Percentiles rank a stretch among this genome's conserved stretches.
phyloP scores from a whole-genome alignment of 208 protist species.

The Trypanosoma grayi region DNA sequence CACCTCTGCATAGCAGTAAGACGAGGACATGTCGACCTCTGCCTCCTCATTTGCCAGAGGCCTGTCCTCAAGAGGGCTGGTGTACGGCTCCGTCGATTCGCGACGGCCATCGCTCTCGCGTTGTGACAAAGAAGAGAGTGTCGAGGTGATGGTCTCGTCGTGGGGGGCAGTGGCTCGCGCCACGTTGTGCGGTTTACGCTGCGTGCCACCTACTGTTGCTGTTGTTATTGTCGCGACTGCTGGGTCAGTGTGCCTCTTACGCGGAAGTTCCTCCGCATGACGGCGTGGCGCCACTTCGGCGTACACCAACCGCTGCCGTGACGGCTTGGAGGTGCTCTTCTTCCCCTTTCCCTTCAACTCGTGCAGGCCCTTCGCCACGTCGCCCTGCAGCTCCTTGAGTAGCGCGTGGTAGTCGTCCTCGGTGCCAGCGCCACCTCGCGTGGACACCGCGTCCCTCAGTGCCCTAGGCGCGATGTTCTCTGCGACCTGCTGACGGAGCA shows the following conservation, averaged over 20 bases:
- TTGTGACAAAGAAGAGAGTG: conserved; percentile 19
- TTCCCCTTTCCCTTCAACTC: conserved; percentile 5
- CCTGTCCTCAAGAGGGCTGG: conserved; percentile 8
- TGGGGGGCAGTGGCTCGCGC: neutral
- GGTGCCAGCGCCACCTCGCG: neutral
- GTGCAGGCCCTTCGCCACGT: conserved; percentile 12
- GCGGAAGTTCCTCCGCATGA: neutral
- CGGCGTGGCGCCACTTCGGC: conserved; percentile 6
- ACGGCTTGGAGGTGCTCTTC: neutral
- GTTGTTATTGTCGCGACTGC: neutral
- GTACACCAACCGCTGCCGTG: conserved; percentile 6
- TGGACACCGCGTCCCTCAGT: neutral
- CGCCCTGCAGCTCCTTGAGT: conserved; percentile 17
- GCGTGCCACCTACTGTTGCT: neutral
- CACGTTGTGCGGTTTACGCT: neutral
- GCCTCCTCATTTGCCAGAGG: conserved; percentile 4
- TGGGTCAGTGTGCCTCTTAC: neutral
- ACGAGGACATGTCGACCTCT: conserved; percentile 26
- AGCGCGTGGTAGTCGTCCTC: neutral
- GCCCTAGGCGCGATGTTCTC: neutral
- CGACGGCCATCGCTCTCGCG: conserved; percentile 8
- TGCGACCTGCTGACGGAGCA: conserved; percentile 16
- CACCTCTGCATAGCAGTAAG: conserved; percentile 40
- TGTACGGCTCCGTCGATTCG: conserved; percentile 10
- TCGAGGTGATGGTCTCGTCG: conserved; percentile 9